Evolutionary conservation across 192 early-diverging fungal genomes (phyloP), one percentile per base, ranked within the genome.

Genomic region (Umbelopsis sp.): DNA sequence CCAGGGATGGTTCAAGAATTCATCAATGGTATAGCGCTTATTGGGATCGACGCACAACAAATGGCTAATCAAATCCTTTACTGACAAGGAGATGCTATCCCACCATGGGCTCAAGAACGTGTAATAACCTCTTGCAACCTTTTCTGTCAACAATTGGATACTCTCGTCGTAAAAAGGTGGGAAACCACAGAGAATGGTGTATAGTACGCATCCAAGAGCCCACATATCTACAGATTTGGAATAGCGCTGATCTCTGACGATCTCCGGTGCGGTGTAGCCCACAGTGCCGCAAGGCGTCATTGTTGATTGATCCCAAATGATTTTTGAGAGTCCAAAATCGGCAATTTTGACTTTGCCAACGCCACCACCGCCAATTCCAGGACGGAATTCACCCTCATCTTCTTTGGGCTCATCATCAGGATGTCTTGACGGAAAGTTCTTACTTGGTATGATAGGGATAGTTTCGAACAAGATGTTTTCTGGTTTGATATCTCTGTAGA

Each of bases 261-360:
- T 93, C 79, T 97, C 95, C 20, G 95, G 95, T 2, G 95, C 95
- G 4, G 94, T 93, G 70, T 97, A 97, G 20, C 94, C 93, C 9
- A 95, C 89, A 9, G 95, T 97, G 15, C 95, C 95, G 70, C 94
- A 95, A 3, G 95, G 95, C 46, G 95, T 97, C 82, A 86, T 87
- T 21, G 94, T 94, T 5, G 88, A 82, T 68, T 89, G 87, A 69
- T 93, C 85, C 88, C 91, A 92, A 18, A 94, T 87, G 22, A 94
- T 87, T 77, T 95, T 95, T 49, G 92, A 93, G 20, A 96, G 73
- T 3, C 94, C 93, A 86, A 96, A 96, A 77, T 96, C 93, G 33
- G 93, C 93, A 64, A 96, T 86, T 80, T 93, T 94, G 71, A 96
- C 87, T 37, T 80, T 76, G 2, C 93, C 94, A 69, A 96, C 91